phyloP scores from a whole-genome alignment of 2,329 filamentous ascomycete species.

The Neopestalotiopsis clavispora region DNA sequence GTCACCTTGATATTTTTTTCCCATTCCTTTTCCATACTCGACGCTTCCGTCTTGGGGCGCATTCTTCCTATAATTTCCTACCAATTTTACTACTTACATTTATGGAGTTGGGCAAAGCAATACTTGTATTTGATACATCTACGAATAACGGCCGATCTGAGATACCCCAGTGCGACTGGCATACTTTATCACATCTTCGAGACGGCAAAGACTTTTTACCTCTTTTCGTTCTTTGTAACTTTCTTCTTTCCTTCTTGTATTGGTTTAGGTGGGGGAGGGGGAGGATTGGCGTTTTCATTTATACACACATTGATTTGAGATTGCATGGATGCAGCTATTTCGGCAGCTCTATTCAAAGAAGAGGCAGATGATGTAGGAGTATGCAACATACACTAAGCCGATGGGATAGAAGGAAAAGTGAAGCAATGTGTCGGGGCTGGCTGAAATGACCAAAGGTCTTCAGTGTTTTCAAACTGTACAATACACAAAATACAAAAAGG shows the following conservation, averaged over 20 bases:
- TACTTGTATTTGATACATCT: conserved; percentile 10
- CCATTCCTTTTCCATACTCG: background rate
- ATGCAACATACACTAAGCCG: background rate
- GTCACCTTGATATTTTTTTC: background rate
- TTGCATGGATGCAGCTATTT: background rate
- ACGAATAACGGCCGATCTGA: conserved; percentile 20
- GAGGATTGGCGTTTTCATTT: background rate
- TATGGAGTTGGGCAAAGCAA: conserved; percentile 8
- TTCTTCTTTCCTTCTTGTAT: background rate
- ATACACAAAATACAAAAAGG: background rate
- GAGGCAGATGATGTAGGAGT: background rate
- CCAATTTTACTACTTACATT: background rate
- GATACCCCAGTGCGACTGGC: conserved; percentile 18
- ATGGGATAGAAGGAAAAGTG: background rate
- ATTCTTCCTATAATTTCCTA: background rate
- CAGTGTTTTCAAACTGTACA: background rate
- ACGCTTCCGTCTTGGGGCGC: background rate
- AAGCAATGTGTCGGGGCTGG: background rate
- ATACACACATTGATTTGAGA: background rate
- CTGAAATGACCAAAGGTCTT: background rate
- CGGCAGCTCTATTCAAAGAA: background rate
- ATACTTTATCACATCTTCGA: conserved; percentile 5
- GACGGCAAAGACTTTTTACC: background rate
- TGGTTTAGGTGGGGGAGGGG: background rate
- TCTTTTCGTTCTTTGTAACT: conserved; percentile 4